Conservation (phyloP, 106 monocot species). For the Hemerocallis citrina region DNA sequence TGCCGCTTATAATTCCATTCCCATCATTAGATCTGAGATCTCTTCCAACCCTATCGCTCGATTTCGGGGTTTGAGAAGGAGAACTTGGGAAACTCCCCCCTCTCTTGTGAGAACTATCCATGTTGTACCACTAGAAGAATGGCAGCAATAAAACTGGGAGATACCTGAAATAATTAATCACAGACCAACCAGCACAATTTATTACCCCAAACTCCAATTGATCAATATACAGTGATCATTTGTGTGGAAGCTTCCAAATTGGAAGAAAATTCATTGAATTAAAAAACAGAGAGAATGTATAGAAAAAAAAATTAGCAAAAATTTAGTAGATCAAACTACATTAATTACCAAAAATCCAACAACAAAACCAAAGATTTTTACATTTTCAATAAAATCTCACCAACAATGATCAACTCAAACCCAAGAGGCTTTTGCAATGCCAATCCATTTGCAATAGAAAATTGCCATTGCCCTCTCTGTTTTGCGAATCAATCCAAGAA, state of each 20-base stretch:
- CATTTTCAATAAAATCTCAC: background rate
- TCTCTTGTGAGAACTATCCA: slow-evolving; percentile 40
- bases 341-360: background rate
- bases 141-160: too few species aligned
- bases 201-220: too few species aligned
- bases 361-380: background rate
- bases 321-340: background rate
- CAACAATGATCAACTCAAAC: background rate
- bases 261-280: background rate
- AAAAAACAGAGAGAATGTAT: too few species aligned
- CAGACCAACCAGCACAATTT: too few species aligned
- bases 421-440: background rate
- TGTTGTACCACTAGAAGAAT: too few species aligned
- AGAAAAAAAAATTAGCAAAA: too few species aligned
- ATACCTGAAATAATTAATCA: slow-evolving; percentile 7
- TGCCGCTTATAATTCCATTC: slow-evolving; percentile 40
- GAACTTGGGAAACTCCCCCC: slow-evolving; percentile 21
- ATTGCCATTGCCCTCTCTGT: too few species aligned
- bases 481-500: background rate
- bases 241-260: background rate
- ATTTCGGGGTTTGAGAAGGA: slow-evolving; percentile 42
- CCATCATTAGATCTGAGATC: slow-evolving; percentile 52
- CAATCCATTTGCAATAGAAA: background rate
- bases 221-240: background rate
- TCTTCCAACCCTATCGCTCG: slow-evolving; percentile 46